These are phyloP conservation scores for Syzygium aromaticum DNA, from an alignment of 345 rosid species.

Conservation along the genomic window DNA sequence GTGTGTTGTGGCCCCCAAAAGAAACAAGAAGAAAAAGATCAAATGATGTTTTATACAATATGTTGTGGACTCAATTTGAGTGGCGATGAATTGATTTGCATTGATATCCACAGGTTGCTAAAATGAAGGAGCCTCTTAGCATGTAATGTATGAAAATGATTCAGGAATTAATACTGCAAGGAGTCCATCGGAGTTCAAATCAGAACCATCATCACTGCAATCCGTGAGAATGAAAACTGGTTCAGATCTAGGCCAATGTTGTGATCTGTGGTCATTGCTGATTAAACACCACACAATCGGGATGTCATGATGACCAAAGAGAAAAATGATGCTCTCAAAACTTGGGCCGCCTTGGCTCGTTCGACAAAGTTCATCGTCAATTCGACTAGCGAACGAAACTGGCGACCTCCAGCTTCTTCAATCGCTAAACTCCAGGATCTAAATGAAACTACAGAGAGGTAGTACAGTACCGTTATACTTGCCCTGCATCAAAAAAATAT, in stretches of 20 bases:
- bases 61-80: background rate
- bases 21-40: background rate
- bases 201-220: background rate
- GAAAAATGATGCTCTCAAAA: background rate
- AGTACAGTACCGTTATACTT: too few species aligned
- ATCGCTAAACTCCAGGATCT: background rate
- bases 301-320: background rate
- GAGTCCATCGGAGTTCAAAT: background rate
- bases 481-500: too few species aligned
- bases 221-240: background rate
- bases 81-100: background rate
- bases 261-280: background rate
- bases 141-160: background rate
- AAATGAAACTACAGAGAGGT: background rate
- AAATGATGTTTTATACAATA: background rate
- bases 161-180: background rate
- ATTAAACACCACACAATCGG: background rate
- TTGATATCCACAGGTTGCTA: background rate
- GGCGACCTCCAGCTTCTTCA: background rate
- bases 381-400: background rate
- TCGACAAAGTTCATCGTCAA: background rate
- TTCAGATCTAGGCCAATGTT: background rate
- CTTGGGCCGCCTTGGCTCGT: background rate
- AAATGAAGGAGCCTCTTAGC: background rate
- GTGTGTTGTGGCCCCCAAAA: background rate